These are phyloP conservation scores for Diophrys sp. DNA, from an alignment of 73 alveolate genomes.

Conservation along the genomic window DNA sequence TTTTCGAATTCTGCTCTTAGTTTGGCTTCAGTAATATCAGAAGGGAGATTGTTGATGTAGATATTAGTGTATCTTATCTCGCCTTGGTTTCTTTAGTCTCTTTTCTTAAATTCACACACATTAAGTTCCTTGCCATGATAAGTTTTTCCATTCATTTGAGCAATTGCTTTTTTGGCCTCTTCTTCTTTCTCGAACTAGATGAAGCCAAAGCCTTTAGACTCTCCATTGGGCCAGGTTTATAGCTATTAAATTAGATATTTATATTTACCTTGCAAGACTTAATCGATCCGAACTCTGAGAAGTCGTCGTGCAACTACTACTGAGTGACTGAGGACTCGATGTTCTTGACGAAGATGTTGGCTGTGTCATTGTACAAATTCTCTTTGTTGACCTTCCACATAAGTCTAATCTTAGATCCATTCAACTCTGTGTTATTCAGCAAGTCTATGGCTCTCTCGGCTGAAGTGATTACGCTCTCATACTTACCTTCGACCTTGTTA, in stretches of 20 bases:
- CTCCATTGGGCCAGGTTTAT: slow-evolving; percentile 29
- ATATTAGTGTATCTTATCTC: slow-evolving; percentile 33
- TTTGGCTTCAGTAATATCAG: slow-evolving; percentile 39
- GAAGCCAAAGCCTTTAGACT: slow-evolving; percentile 60
- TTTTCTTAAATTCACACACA: slow-evolving; percentile 42
- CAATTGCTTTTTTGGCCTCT: slow-evolving; percentile 51
- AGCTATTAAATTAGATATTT: not conserved
- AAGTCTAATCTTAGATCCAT: too few species aligned
- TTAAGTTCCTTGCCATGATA: slow-evolving; percentile 48
- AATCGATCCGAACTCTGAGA: slow-evolving; percentile 6
- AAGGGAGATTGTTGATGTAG: slow-evolving; percentile 50
- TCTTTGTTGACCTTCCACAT: not conserved
- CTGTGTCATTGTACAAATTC: not conserved
- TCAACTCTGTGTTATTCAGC: too few species aligned
- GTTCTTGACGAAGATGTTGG: slow-evolving; percentile 19
- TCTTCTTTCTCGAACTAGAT: slow-evolving; percentile 49
- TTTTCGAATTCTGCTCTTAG: slow-evolving; percentile 43
- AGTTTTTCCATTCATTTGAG: slow-evolving; percentile 41
- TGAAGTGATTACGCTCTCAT: too few species aligned
- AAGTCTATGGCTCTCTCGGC: too few species aligned
- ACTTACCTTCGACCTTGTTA: too few species aligned
- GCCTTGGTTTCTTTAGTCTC: slow-evolving; percentile 5
- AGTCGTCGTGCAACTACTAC: slow-evolving; percentile 1
- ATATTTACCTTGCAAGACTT: slow-evolving; percentile 5
- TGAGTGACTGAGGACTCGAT: slow-evolving; percentile 5